A percentile compares a stretch with the other conserved stretches of the same genome.
These are phyloP conservation scores for Candida parachauliodes DNA, from an alignment of 805 yeast species.

Conservation along the genomic window DNA sequence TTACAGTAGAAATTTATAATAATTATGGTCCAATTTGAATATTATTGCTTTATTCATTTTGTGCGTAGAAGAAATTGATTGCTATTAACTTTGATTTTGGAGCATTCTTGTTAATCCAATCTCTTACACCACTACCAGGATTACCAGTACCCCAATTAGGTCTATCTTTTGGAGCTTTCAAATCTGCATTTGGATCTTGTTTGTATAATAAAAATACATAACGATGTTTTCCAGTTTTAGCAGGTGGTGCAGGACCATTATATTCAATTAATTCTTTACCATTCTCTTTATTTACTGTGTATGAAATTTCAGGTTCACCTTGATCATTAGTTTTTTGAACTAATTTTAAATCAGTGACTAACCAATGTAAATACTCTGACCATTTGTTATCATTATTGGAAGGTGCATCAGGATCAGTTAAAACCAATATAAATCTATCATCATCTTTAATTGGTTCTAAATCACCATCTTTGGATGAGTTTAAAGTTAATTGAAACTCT, in stretches of 20 bases:
- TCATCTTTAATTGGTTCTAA: slow-evolving; percentile 35
- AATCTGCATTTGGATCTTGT: slow-evolving; percentile 48
- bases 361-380: slow-evolving; percentile 84
- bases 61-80: slow-evolving; percentile 82
- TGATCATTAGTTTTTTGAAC: slow-evolving; percentile 25
- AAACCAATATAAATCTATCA: slow-evolving; percentile 65
- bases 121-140: slow-evolving; percentile 74
- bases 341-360: slow-evolving; percentile 52
- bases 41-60: slow-evolving; percentile 45
- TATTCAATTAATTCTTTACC: slow-evolving; percentile 52
- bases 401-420: slow-evolving; percentile 96
- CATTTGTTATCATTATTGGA: slow-evolving; percentile 75
- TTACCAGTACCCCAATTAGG: slow-evolving; percentile 84
- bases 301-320: slow-evolving; percentile 16
- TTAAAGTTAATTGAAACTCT: slow-evolving; percentile 59
- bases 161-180: slow-evolving; percentile 49
- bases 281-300: slow-evolving; percentile 29
- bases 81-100: slow-evolving; percentile 58
- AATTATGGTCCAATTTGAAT: too few species aligned
- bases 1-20: slow-evolving; percentile 36
- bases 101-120: slow-evolving; percentile 65
- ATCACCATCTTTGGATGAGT: slow-evolving; percentile 40
- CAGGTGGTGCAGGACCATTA: slow-evolving; percentile 88
- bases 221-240: slow-evolving; percentile 80
- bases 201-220: slow-evolving; percentile 75